These are phyloP conservation scores for Dendrobium catenatum DNA, from an alignment of 106 monocot genomes.

Conservation along the genomic window DNA sequence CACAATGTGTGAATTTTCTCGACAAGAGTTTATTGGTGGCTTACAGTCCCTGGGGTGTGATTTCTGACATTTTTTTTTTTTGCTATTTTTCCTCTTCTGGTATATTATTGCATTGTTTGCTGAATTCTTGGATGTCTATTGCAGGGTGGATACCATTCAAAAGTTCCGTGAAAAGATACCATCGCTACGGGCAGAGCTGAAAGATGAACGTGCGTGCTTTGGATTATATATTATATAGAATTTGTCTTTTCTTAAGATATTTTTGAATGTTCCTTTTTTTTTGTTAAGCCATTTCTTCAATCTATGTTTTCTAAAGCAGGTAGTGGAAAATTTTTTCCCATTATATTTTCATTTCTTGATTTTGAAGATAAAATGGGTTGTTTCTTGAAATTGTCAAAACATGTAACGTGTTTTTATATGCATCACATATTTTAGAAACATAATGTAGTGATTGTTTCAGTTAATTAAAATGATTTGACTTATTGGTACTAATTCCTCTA, in stretches of 20 bases:
- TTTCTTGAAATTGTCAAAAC: too few species aligned
- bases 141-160: slow-evolving; percentile 88
- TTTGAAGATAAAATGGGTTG: too few species aligned
- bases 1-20: slow-evolving; percentile 96
- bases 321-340: not conserved
- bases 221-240: not conserved
- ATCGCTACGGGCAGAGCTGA: slow-evolving; percentile 73
- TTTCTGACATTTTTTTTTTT: not conserved
- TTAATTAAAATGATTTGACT: not conserved
- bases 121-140: not conserved
- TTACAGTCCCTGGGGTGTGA: slow-evolving; percentile 80
- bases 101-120: not conserved
- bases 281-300: not conserved
- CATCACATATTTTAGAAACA: not conserved
- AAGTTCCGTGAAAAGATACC: slow-evolving; percentile 89
- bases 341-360: too few species aligned
- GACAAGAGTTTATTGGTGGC: slow-evolving; percentile 81
- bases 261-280: not conserved
- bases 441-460: not conserved
- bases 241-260: not conserved
- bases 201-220: slow-evolving; percentile 79
- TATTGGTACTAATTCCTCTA: not conserved
- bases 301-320: not conserved
- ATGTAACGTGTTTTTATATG: not conserved
- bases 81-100: not conserved